Base-by-base conservation (phyloP, 1,284 basidiomycete genomes). In the Ceratobasidium sp. region DNA sequence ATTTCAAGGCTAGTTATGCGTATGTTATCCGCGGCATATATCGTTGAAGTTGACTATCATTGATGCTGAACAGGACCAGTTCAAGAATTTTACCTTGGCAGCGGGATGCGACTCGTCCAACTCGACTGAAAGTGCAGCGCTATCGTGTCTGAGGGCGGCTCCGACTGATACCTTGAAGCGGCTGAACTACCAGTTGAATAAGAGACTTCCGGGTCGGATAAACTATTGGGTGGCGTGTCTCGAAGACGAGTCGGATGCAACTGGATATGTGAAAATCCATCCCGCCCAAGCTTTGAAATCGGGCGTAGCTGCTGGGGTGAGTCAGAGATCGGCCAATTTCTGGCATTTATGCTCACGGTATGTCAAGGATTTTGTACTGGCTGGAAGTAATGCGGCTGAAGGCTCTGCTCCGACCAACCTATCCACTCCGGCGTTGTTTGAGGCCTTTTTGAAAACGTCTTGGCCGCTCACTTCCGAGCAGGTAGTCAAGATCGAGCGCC, bases 101-200 rank as follows among this genome's bases (percentile, higher is more conserved):
- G 64, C 64, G 1, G 64, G 64, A 19, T 67, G 64, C 19, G 31
- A 2, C 2, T 33, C 51, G 1, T 11, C 29, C 48, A 54, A 67
- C 27, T 8, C 48, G 22, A 67, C 64, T 7, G 64, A 67, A 27
- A 44, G 27, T 33, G 27, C 15, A 2, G 9, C 17, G 31, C 31
- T 67, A 6, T 14, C 64, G 2, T 67, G 64, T 44, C 45, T 67
- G 19, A 17, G 64, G 22, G 31, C 64, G 2, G 64, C 33, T 5
- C 64, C 64, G 3, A 54, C 27, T 33, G 29, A 33, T 17, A 56
- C 48, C 19, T 33, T 67, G 7, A 53, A 56, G 41, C 47, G 36
- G 24, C 33, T 67, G 2, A 67, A 67, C 24, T 67, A 67, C 29
- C 64, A 67, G 36, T 54, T 67, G 64, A 67, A 67, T 31, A 67